Base-by-base conservation (phyloP, 768 basidiomycete genomes). In the Lentinula raphanica region DNA sequence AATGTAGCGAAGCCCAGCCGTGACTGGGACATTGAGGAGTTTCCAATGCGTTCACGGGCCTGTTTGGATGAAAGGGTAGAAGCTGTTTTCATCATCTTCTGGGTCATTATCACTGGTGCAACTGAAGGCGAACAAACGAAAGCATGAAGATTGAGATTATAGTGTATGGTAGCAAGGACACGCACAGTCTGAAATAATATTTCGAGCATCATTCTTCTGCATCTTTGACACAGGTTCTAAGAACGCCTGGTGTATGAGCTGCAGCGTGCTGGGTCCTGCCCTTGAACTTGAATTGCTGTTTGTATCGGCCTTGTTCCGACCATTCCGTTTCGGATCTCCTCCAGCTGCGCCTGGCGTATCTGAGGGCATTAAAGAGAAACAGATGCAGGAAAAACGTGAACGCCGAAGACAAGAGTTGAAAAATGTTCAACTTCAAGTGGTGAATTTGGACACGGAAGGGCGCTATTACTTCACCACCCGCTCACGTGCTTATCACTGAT, bases 41-140 rank as follows among this genome's bases (percentile, higher is more conserved):
- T 68, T 15, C 65, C 64, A 38, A 78, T 62, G 29, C 73, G 73
- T 17, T 66, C 64, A 44, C 69, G 72, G 44, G 75, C 70, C 40
- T 44, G 42, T 12, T 81, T 74, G 27, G 85, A 79, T n/a, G 85
- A 81, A 3, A 83, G 81, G n/a, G 85, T 85, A 2, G 88, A 79
- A 6, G 88, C 80, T 21, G 84, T 81, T 59, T 80, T 83, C 60
- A 92, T 82, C 83, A 93, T 87, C 57, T 85, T 79, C 23, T 92
- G 92, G 2, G 91, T 93, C 90, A 94, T 92, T 64, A 94, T 90
- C 60, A 87, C 86, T 12, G 92, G 92, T 13, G 92, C 92, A 69
- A 94, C 92, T 86, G 66, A 35, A 50, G 57, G 32, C 13, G 13
- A 63, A 54, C 49, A 31, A 54, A 49, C 21, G 58, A 49, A 6